Conservation (phyloP, 1,284 basidiomycete species). For the Boletus sp. region DNA sequence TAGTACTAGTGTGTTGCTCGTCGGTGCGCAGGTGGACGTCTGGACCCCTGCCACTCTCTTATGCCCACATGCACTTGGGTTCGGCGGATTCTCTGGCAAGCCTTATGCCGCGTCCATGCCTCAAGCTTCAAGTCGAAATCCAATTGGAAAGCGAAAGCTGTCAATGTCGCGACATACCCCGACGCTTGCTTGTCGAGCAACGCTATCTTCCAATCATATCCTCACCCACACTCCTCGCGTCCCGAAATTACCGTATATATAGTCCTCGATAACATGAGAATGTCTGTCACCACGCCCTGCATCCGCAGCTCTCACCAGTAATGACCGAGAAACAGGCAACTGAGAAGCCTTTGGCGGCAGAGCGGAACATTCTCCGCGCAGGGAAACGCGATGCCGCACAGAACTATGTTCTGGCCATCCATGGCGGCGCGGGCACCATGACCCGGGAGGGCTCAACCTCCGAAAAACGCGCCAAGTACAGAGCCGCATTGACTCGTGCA, state of each 20-base stretch:
- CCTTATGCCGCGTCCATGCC: too few species aligned
- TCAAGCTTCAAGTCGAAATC: too few species aligned
- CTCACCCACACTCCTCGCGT: background rate
- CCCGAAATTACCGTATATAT: constrained; percentile 1
- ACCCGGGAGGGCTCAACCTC: constrained; percentile 55
- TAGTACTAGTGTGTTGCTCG: too few species aligned
- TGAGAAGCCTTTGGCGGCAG: background rate
- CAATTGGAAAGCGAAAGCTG: too few species aligned
- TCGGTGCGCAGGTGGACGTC: too few species aligned
- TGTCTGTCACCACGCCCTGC: background rate
- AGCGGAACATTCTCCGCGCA: constrained; percentile 1
- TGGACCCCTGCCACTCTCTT: constrained; percentile 18
- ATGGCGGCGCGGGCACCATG: constrained; percentile 77
- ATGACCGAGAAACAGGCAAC: constrained; percentile 8
- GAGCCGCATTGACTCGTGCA: constrained; percentile 49
- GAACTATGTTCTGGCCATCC: constrained; percentile 53
- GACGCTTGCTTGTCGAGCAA: background rate
- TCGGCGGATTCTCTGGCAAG: too few species aligned
- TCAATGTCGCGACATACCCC: too few species aligned
- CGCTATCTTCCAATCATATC: background rate
- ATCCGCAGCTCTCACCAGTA: background rate
- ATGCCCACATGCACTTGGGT: too few species aligned
- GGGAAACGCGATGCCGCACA: constrained; percentile 4
- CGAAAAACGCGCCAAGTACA: constrained; percentile 57
- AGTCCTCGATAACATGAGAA: background rate